phyloP scores from a whole-genome alignment of 495 filamentous ascomycete species.

The Bryoglossum gracile region DNA sequence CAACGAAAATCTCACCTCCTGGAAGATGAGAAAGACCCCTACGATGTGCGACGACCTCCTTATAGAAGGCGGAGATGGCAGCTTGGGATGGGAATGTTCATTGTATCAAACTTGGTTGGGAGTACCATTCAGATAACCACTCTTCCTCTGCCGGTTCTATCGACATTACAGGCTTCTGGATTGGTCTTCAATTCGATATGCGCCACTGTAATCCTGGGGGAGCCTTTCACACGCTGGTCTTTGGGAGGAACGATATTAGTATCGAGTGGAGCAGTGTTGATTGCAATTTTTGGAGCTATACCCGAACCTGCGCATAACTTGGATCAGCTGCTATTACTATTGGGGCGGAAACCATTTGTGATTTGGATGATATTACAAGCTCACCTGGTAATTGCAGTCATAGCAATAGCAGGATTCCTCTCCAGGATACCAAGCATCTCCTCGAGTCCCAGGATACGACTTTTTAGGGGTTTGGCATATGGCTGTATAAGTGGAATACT shows the following conservation, averaged over 20 bases:
- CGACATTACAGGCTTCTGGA: conserved; percentile 90
- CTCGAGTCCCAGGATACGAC: conserved; percentile 56
- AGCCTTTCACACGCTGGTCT: conserved; percentile 90
- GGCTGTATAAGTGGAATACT: conserved; percentile 86
- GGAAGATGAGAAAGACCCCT: conserved; percentile 85
- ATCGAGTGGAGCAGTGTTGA: conserved; percentile 75
- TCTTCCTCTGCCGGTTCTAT: conserved; percentile 87
- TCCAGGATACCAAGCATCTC: conserved; percentile 38
- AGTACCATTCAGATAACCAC: conserved; percentile 98
- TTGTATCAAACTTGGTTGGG: conserved; percentile 86
- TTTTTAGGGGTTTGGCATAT: conserved; percentile 82
- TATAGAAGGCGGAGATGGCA: conserved; percentile 94
- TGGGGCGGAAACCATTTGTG: conserved; percentile 71
- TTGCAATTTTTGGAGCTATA: conserved; percentile 90
- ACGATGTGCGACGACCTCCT: conserved; percentile 74
- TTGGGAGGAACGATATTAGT: conserved; percentile 84
- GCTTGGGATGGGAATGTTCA: conserved; percentile 95
- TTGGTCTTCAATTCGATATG: conserved; percentile 98
- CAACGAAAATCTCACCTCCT: conserved; percentile 98
- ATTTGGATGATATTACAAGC: conserved; percentile 81
- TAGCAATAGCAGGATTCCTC: conserved; percentile 54
- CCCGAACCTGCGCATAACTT: conserved; percentile 90
- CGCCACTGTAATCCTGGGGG: conserved; percentile 84
- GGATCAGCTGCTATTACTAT: conserved; percentile 68
- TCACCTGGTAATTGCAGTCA: conserved; percentile 60